Evolutionary conservation across 2,329 filamentous ascomycete genomes (phyloP), one percentile per base, ranked within the genome.

Genomic region (Diaporthe citriasiana): DNA sequence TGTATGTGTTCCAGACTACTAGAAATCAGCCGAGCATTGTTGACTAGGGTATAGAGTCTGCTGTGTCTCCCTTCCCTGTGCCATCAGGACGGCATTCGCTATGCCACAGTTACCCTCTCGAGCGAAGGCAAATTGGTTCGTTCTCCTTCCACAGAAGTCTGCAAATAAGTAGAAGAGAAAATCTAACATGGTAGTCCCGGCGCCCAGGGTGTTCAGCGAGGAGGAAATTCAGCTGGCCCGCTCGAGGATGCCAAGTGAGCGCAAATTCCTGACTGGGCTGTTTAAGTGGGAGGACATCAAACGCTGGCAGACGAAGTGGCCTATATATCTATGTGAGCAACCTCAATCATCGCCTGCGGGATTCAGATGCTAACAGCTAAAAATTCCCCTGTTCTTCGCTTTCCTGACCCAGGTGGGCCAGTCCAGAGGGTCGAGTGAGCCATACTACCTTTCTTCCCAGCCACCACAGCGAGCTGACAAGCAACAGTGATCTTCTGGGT

Each of bases 221-320:
- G 22, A 66, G 5, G 63, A 66, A 13, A 50, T 51, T 5, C 63
- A 51, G n/a, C 30, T 66, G 9, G 63, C 63, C 19, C 63, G 45
- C 22, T 38, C 45, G 7, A 38, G 63, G 15, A 66, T 66, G 63
- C 63, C 45, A 77, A 76, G 69, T 8, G 79, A 80, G 57, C 66
- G 30, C 12, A 80, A 77, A 45, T 74, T 76, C 0, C 57, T 77
- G 7, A 79, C 79, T 1, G 79, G 79, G 0, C 70, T 80, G 4
- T 80, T 80, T 73, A 79, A 78, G 56, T 80, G 79, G 79, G 79
- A 79, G 53, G 79, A 80, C 38, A 76, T 80, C 10, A 78, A 77
- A 60, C 77, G 78, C 13, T 80, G 79, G 79, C 78, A 80, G 73
- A 77, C 74, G 19, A 80, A 79, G 19, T 80, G 79, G 79, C 78